Evolutionary conservation across 73 alveolate genomes (phyloP).

Genomic region (Paramecium primaurelia): DNA sequence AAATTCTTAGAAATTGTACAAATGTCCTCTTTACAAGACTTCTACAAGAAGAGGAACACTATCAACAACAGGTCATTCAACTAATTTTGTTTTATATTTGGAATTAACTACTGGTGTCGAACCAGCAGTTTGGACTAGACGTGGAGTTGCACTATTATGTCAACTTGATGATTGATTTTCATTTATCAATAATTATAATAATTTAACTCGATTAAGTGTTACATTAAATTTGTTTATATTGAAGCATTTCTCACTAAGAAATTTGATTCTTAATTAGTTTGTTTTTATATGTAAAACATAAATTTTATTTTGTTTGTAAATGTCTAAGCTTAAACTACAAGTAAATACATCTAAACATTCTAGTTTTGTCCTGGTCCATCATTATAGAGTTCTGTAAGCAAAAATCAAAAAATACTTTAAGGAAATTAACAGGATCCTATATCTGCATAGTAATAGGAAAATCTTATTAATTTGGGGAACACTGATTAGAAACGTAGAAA

Average conservation of each 20-base stretch:
- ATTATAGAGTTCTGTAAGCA: neutral
- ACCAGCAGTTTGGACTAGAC: constrained; percentile 78
- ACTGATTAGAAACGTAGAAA: neutral
- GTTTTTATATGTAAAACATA: neutral
- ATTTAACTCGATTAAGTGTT: neutral
- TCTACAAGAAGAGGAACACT: constrained; percentile 98
- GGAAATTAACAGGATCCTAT: constrained; percentile 3
- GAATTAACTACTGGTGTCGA: constrained; percentile 66
- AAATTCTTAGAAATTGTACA: constrained; percentile 22
- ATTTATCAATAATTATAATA: neutral
- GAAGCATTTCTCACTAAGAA: neutral
- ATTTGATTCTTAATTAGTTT: neutral
- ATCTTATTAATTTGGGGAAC: neutral
- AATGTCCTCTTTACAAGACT: constrained; percentile 97
- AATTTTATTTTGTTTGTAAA: neutral
- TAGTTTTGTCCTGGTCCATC: neutral
- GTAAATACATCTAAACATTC: neutral
- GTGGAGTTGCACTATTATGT: constrained; percentile 88
- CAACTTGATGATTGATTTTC: constrained; percentile 62
- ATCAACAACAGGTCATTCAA: constrained; percentile 98
- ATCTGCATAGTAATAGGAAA: neutral
- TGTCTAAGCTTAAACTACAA: neutral
- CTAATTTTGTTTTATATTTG: constrained; percentile 91
- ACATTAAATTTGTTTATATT: neutral
- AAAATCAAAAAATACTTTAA: neutral